Base-by-base conservation (phyloP, 179 eudicot species). In the Pouteria campechiana region DNA sequence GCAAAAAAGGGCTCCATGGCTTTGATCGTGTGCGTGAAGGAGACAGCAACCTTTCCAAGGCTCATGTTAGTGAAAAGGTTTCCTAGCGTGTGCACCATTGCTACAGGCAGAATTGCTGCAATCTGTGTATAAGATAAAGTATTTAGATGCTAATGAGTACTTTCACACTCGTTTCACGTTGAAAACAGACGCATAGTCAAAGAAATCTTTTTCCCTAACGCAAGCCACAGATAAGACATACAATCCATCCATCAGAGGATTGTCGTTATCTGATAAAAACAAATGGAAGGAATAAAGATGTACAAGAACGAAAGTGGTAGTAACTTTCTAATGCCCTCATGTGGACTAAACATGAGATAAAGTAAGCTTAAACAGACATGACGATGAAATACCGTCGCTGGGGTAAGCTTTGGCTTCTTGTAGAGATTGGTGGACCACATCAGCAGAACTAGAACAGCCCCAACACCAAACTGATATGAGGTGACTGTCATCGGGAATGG, bases 1-100 rank as follows among this genome's bases (percentile, higher is more conserved):
- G 95, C 68, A 72, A 88, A 88, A 54, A 88, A 81, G 21, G 97
- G 97, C 55, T 88, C 97, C 95, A 84, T 73, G 27, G 97, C 83
- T 77, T 88, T 88, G 67, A 88, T 81, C n/a, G 95, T 84, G 52
- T 84, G 95, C 38, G 95, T 84, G 70, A 81, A 84, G 0, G 95
- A 84, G 47, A 88, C 95, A 17, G 97, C 93, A 17, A 88, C 97
- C 74, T 61, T 85, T 35, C 97, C 95, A 14, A 89, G 72, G 52
- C 97, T 89, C 54, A 85, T 67, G 55, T 89, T 89, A 12, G 97
- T 89, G 45, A 89, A 71, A 28, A 76, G 60, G 60, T 89, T 85
- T 3, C 97, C 97, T 68, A 76, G 31, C 13, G 85, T 70, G 66
- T 89, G 97, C 22, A 75, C 75, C 16, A 68, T 21, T 4, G 95